phyloP scores from a whole-genome alignment of 169 alveolate genomes.

The Plasmodium malariae region DNA sequence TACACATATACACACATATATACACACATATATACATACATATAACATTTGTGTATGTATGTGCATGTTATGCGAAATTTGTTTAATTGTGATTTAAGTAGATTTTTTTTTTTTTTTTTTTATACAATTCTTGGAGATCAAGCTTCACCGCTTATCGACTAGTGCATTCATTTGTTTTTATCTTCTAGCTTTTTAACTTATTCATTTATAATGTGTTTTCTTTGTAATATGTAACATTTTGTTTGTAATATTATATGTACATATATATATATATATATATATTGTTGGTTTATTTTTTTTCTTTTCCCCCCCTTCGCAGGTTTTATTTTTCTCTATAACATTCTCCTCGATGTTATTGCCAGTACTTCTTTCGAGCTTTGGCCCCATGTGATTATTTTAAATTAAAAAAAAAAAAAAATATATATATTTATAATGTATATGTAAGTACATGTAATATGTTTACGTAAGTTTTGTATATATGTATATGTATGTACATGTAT shows the following conservation, averaged over 20 bases:
- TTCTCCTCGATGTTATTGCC: conserved; percentile 60
- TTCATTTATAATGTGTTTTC: background rate
- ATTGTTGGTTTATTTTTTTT: background rate
- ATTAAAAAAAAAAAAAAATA: conserved; percentile 3
- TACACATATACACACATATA: too few species aligned
- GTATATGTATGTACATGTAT: background rate
- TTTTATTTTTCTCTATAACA: conserved; percentile 31
- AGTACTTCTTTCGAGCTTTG: conserved; percentile 61
- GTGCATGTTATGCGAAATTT: too few species aligned
- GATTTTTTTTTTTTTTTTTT: too few species aligned
- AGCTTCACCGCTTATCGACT: too few species aligned
- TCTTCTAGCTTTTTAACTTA: too few species aligned
- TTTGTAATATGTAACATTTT: background rate
- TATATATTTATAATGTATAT: background rate
- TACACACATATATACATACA: too few species aligned
- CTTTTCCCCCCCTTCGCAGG: conserved; percentile 22
- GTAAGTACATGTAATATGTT: too few species aligned
- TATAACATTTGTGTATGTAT: too few species aligned
- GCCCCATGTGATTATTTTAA: conserved; percentile 17
- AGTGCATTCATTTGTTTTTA: too few species aligned
- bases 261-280: background rate
- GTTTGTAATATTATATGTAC: background rate
- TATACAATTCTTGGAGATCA: too few species aligned
- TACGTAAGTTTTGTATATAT: background rate
- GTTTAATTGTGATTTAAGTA: too few species aligned